phyloP scores from a whole-genome alignment of 73 alveolate genomes.

The Paramecium caudatum region DNA sequence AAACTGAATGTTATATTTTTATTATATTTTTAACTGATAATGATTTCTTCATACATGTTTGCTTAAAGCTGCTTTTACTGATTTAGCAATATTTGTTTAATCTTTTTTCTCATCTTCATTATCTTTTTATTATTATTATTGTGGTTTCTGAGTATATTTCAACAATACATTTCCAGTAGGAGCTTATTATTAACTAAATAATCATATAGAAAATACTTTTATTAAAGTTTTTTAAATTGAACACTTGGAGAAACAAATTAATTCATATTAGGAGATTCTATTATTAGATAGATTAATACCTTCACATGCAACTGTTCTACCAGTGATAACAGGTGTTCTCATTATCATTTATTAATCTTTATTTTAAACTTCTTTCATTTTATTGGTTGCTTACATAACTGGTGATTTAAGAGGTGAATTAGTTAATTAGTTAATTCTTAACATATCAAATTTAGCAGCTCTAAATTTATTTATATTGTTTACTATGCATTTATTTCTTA shows the following conservation, averaged over 20 bases:
- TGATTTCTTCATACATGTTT: slow-evolving; percentile 49
- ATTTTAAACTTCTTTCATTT: slow-evolving; percentile 8
- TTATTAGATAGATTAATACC: not conserved
- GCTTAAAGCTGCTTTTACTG: slow-evolving; percentile 56
- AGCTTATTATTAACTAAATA: slow-evolving; percentile 18
- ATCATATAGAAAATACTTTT: not conserved
- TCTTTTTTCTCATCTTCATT: slow-evolving; percentile 35
- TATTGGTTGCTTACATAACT: slow-evolving; percentile 59
- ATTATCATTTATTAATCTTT: slow-evolving; percentile 44
- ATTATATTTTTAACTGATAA: slow-evolving; percentile 6
- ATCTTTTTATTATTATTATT: not conserved
- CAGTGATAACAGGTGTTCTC: slow-evolving; percentile 67
- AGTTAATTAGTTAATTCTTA: slow-evolving; percentile 57
- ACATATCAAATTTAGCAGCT: slow-evolving; percentile 61
- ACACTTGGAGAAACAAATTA: slow-evolving; percentile 65
- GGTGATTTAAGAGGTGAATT: slow-evolving; percentile 68
- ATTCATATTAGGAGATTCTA: slow-evolving; percentile 53
- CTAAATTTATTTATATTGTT: not conserved
- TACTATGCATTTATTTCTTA: slow-evolving; percentile 37
- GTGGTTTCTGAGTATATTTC: slow-evolving; percentile 40
- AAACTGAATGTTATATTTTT: not conserved
- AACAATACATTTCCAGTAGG: slow-evolving; percentile 40
- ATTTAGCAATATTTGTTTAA: slow-evolving; percentile 16
- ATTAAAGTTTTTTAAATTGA: slow-evolving; percentile 8
- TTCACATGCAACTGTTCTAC: slow-evolving; percentile 27